Percentiles rank a stretch among this genome's conserved stretches.
These are phyloP conservation scores for Trichomonas tenax DNA, from an alignment of 208 protist species.

Conservation along the genomic window DNA sequence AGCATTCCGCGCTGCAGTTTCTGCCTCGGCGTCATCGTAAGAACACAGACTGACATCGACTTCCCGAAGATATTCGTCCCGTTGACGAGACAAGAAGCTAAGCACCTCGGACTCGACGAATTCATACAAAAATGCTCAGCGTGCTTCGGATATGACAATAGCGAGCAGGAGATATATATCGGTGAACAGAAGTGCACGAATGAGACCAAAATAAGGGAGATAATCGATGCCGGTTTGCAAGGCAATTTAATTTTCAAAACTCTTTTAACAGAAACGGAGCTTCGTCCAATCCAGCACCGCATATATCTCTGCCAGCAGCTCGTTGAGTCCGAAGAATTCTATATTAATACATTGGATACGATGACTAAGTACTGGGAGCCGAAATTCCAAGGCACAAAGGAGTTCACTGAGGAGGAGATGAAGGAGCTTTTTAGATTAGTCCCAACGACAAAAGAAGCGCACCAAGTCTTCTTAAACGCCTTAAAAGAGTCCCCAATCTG, in stretches of 20 bases:
- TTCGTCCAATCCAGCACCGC: background rate
- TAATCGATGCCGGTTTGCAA: background rate
- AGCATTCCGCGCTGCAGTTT: background rate
- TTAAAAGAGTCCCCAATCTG: background rate
- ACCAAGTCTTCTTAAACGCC: background rate
- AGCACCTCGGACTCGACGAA: background rate
- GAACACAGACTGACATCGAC: background rate
- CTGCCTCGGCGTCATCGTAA: background rate
- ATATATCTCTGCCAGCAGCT: background rate
- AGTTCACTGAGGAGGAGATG: background rate
- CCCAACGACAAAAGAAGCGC: background rate
- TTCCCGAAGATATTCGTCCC: background rate
- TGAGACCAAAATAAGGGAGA: background rate
- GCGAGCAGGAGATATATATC: background rate
- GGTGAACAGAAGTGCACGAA: background rate
- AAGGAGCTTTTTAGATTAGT: background rate
- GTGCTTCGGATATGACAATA: background rate
- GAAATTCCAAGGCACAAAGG: background rate
- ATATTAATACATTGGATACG: background rate
- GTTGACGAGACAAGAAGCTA: background rate
- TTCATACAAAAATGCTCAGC: background rate
- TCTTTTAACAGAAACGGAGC: background rate
- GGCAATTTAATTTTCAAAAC: background rate
- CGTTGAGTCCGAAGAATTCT: background rate
- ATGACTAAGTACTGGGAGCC: background rate